Percentiles rank a stretch among this genome's conserved stretches.
phyloP scores from a whole-genome alignment of 306 rosid genomes.

The Potentilla sterilis region DNA sequence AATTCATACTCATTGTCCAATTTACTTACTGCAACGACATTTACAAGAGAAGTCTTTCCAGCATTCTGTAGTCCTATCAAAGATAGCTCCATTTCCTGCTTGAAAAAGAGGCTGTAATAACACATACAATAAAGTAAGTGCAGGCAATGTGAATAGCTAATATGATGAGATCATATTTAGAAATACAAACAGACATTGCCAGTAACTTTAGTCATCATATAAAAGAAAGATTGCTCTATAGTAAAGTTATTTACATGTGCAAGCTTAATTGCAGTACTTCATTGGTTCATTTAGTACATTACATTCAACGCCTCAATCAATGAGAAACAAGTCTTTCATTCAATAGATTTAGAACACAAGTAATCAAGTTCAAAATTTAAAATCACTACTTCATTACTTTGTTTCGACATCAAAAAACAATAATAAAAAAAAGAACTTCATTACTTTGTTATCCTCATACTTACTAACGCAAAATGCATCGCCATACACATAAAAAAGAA shows the following conservation, averaged over 20 bases:
- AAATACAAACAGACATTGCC: not conserved
- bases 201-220: not conserved
- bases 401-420: too few relatives aligned
- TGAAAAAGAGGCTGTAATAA: constrained; percentile 85
- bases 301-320: not conserved
- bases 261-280: not conserved
- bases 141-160: constrained; percentile 2
- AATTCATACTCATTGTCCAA: constrained; percentile 12
- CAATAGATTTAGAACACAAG: not conserved
- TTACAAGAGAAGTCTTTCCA: constrained; percentile 92
- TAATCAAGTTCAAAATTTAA: not conserved
- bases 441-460: not conserved
- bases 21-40: constrained; percentile 80
- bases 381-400: not conserved
- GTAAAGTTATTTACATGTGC: not conserved
- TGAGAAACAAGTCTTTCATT: not conserved
- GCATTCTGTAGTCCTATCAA: constrained; percentile 93
- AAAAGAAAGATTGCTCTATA: not conserved
- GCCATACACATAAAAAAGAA: not conserved
- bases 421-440: too few relatives aligned
- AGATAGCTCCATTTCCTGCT: constrained; percentile 96
- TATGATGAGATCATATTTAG: not conserved
- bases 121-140: constrained; percentile 25
- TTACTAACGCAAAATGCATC: not conserved
- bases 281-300: not conserved